Base-by-base conservation (phyloP, 257 asterid species). In the Solanum dulcamara region DNA sequence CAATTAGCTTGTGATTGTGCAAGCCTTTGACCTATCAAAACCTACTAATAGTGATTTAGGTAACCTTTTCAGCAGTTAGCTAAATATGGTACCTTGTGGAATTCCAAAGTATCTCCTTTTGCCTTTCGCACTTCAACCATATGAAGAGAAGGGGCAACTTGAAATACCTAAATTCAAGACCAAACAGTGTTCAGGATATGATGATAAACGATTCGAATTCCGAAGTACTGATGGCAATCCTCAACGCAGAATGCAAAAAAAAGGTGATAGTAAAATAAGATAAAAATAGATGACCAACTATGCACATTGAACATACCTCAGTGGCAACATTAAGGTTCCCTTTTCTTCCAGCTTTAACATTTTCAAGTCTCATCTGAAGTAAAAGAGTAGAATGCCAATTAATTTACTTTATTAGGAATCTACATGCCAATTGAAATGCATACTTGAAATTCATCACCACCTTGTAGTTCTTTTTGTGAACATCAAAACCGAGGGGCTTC, bases 321-420 rank as follows among this genome's bases (percentile, higher is more conserved):
- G 99, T 94, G 51, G 99, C 91, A 70, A 96, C 93, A 81, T 93
- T 94, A 86, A 96, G 97, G 89, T 93, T 93, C 87, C 99, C 99
- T 88, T 96, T 96, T 85, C 98, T 91, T 88, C 99, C 99, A 20
- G 97, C 97, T 93, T 94, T 93, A 10, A 88, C 57, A 81, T 94
- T 96, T 89, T 96, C 96, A 44, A 96, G 97, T 91, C 97, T 91
- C 98, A 96, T 92, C 99, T 96, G 89, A 30, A 75, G 81, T 85
- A 72, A 62, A 84, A 59, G 26, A 42, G 26, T 44, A 67, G 51
- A 30, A 84, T 32, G 50, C 6, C 5, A 71, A 46, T 28, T 18
- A 22, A 24, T 28, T 59, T 30, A 64, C 81, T 13, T 42, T 51
- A 37, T 33, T 66, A n/a, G 28, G 62, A 12, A 13, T 71, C 51